These are phyloP conservation scores for Desmodesmus armatus DNA, from an alignment of 139 green algal species.

Conservation along the genomic window DNA sequence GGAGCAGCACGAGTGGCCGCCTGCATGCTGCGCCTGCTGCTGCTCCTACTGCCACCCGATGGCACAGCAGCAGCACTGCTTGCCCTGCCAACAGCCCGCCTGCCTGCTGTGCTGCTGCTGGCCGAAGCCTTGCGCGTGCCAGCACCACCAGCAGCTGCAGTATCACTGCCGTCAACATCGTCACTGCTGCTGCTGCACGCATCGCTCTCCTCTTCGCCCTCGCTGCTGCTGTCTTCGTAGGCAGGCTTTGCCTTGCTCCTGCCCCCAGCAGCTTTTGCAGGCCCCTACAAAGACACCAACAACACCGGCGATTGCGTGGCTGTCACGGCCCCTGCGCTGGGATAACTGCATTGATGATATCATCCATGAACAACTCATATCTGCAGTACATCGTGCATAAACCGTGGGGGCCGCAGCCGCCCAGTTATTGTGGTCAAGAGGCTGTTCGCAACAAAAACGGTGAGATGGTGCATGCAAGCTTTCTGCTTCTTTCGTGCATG, in stretches of 20 bases:
- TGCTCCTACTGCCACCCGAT: background rate
- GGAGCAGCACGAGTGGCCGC: background rate
- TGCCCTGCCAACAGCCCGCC: background rate
- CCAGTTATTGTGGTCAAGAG: background rate
- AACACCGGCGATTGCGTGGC: too few species aligned
- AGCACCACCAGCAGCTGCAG: background rate
- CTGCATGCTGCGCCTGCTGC: background rate
- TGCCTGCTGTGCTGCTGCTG: background rate
- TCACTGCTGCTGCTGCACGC: background rate
- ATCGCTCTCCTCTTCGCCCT: background rate
- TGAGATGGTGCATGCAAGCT: too few species aligned
- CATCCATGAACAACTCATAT: too few species aligned
- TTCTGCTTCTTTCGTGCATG: too few species aligned
- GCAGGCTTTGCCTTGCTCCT: too few species aligned
- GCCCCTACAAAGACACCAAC: too few species aligned
- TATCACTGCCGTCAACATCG: background rate
- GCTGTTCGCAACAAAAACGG: too few species aligned
- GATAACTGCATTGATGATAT: too few species aligned
- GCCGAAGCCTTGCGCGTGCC: background rate
- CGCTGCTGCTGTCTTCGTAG: background rate
- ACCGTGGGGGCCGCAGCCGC: background rate
- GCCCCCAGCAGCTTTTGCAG: too few species aligned
- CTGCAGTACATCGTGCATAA: too few species aligned
- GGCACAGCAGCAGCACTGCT: background rate
- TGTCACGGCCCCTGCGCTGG: too few species aligned